Conservation (phyloP, 176 grass and related monocot species). For the Avena eriantha region DNA sequence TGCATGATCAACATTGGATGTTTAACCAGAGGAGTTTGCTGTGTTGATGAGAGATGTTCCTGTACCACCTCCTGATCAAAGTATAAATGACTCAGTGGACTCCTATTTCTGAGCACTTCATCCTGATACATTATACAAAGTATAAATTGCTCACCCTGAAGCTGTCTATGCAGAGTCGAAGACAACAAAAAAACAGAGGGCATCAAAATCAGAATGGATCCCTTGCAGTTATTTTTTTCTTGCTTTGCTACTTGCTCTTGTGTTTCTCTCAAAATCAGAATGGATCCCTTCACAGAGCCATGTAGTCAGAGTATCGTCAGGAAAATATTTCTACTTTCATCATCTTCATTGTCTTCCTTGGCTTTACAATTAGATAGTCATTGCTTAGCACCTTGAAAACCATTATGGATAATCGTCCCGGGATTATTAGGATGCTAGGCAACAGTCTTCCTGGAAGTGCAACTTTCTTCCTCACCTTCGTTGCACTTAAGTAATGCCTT, state of each 20-base stretch:
- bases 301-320: conserved; percentile 65
- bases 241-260: conserved; percentile 67
- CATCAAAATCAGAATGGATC: too few species aligned
- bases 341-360: conserved; percentile 89
- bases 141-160: too few species aligned
- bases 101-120: too few species aligned
- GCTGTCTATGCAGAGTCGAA: too few species aligned
- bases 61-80: too few species aligned
- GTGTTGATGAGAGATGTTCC: too few species aligned
- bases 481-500: conserved; percentile 84
- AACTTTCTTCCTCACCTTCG: conserved; percentile 90
- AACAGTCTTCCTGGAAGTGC: conserved; percentile 63
- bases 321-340: conserved; percentile 97
- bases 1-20: too few species aligned
- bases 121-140: too few species aligned
- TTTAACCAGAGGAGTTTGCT: too few species aligned
- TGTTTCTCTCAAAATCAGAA: conserved; percentile 84
- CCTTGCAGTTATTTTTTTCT: conserved; percentile 68
- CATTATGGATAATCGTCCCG: conserved; percentile 31
- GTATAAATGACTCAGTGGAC: too few species aligned
- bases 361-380: conserved; percentile 51
- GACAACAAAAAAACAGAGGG: too few species aligned
- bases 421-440: conserved; percentile 52
- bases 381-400: conserved; percentile 48
- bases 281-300: conserved; percentile 73